Percentiles rank a stretch among this genome's conserved stretches.
Evolutionary conservation across 495 filamentous ascomycete species (phyloP).

Genomic region (Talaromyces nanjingensis): DNA sequence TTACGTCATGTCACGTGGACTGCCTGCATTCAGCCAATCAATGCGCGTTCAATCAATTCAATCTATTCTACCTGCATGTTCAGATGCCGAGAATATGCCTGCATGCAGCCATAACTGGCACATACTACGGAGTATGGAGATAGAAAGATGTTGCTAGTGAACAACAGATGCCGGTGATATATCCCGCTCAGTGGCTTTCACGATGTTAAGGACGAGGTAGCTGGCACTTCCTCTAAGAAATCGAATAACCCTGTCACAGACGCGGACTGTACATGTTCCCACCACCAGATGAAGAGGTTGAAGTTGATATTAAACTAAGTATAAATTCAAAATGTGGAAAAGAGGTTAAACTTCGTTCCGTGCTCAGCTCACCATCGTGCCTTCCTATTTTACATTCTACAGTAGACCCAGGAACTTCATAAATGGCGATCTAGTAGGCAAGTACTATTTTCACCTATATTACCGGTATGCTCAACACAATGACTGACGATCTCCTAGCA

Average conservation of each 20-base stretch:
- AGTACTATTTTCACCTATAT: too few species aligned
- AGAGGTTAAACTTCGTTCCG: neutral
- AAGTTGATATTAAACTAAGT: too few species aligned
- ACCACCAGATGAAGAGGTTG: too few species aligned
- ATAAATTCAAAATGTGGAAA: neutral
- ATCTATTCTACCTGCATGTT: neutral
- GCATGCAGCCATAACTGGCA: neutral
- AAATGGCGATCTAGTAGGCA: too few species aligned
- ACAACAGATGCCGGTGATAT: neutral
- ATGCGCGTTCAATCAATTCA: neutral
- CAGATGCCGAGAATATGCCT: neutral
- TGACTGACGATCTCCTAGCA: too few species aligned
- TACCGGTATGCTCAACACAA: too few species aligned
- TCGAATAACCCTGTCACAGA: neutral
- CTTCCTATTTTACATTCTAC: too few species aligned
- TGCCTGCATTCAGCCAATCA: neutral
- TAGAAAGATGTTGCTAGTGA: neutral
- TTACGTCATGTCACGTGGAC: constrained; percentile 1
- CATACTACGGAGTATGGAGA: neutral
- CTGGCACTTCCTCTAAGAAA: neutral
- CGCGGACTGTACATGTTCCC: neutral
- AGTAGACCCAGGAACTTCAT: too few species aligned
- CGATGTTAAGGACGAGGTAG: neutral
- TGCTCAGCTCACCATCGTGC: neutral
- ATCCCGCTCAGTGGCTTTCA: neutral